Conservation (phyloP, 2,329 filamentous ascomycete genomes). For the Cryphonectria parasitica region DNA sequence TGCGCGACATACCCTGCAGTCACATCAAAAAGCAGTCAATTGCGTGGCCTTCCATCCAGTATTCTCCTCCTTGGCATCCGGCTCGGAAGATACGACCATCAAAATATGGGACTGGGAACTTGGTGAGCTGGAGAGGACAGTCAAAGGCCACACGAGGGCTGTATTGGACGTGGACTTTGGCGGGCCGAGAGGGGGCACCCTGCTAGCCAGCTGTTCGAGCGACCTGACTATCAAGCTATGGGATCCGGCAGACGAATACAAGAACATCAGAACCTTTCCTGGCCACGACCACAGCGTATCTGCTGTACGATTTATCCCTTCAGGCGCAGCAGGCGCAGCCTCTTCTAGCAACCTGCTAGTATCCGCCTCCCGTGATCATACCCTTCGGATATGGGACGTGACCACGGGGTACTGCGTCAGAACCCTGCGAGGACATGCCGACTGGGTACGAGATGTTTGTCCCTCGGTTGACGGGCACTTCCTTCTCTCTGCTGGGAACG, state of each 20-base stretch:
- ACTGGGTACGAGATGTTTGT: conserved; percentile 89
- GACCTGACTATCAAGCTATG: conserved; percentile 94
- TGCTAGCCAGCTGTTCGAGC: conserved; percentile 81
- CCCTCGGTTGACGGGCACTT: conserved; percentile 83
- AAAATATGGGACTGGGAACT: conserved; percentile 98
- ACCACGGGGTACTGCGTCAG: conserved; percentile 91
- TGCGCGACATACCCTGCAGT: conserved; percentile 80
- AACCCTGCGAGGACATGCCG: conserved; percentile 82
- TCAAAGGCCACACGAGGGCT: conserved; percentile 90
- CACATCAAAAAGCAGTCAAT: conserved; percentile 79
- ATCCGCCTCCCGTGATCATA: conserved; percentile 83
- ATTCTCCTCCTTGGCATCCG: conserved; percentile 87
- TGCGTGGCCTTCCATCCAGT: conserved; percentile 91
- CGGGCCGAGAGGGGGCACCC: conserved; percentile 76
- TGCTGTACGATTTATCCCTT: conserved; percentile 85
- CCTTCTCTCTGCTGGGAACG: conserved; percentile 81
- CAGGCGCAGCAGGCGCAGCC: conserved; percentile 75
- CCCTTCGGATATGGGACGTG: conserved; percentile 88
- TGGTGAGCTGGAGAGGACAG: conserved; percentile 84
- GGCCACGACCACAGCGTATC: conserved; percentile 94
- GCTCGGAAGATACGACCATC: conserved; percentile 90
- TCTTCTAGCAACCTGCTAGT: conserved; percentile 85
- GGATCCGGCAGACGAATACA: conserved; percentile 91
- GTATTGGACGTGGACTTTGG: conserved; percentile 91
- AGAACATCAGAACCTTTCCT: conserved; percentile 88